Evolutionary conservation across 495 filamentous ascomycete species (phyloP), one percentile per base, ranked within the genome.

Genomic region (Bathelium albidoporum): DNA sequence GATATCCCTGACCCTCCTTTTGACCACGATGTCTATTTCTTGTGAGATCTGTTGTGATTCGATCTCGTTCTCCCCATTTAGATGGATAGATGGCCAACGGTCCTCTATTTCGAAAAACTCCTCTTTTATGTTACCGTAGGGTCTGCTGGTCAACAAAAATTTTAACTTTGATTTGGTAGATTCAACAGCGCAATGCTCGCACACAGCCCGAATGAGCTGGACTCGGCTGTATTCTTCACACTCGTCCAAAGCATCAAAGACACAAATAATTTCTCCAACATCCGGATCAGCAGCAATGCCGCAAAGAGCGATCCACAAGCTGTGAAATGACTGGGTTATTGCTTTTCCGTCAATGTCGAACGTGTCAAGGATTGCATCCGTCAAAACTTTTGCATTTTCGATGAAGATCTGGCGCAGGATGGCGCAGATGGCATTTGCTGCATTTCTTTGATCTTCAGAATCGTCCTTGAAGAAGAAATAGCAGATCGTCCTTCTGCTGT

Each of bases 401-500:
- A 55, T 58, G 61, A 81, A 79, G 2, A 85, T 59, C 65, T 83
- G 79, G 60, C 78, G 79, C 28, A 84, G 65, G 12, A 85, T 66
- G 18, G 74, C 73, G 22, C 73, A 74, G 1, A 83, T 63, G 7
- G 80, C 80, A 31, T 63, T 73, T 14, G 64, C 59, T 4, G 70
- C 59, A 7, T 59, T 78, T 53, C 68, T 80, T 59, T 82, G 78
- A 22, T 81, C 74, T 11, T 71, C 67, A 43, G 74, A 74, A 63
- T 79, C 77, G 39, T 83, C 80, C 60, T 83, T 84, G 72, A 86
- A 84, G 67, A 85, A 84, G 71, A 84, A 85, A 66, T 80, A 83
- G 60, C 79, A 81, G 4, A 65, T 71, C 0, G 72, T 43, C 65
- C 31, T 60, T 34, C 14, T 36, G 59, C 59, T 41, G 0, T 65